Conservation (phyloP, 2,329 filamentous ascomycete genomes). For the Arthrobotrys pseudoclavata region DNA sequence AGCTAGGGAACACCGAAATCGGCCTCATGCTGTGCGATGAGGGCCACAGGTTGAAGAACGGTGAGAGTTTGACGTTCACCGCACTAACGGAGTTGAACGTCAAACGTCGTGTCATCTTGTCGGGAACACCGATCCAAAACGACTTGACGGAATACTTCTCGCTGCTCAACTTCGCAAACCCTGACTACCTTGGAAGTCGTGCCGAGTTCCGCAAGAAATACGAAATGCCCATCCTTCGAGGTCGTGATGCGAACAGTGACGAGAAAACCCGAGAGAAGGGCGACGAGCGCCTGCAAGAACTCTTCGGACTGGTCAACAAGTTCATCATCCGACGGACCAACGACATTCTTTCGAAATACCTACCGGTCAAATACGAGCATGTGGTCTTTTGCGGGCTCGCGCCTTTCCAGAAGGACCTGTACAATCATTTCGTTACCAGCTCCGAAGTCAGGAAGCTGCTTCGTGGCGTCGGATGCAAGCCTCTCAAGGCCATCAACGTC, state of each 20-base stretch:
- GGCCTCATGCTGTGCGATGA: constrained; percentile 95
- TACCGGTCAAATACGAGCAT: constrained; percentile 98
- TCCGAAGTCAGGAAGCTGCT: constrained; percentile 93
- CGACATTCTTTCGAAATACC: constrained; percentile 96
- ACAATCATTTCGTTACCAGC: constrained; percentile 97
- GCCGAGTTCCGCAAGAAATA: constrained; percentile 94
- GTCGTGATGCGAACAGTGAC: constrained; percentile 89
- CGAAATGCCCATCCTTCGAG: constrained; percentile 90
- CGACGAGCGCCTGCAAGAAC: constrained; percentile 83
- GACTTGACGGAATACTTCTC: constrained; percentile 98
- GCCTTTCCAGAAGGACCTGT: constrained; percentile 90
- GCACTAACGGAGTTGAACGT: constrained; percentile 93
- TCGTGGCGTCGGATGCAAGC: constrained; percentile 93
- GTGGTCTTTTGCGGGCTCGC: constrained; percentile 97
- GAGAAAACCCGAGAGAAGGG: constrained; percentile 85
- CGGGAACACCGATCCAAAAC: constrained; percentile 97
- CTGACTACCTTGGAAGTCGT: constrained; percentile 87
- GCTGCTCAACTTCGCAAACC: constrained; percentile 95
- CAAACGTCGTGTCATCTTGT: constrained; percentile 89
- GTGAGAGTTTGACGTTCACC: constrained; percentile 93
- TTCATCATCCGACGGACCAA: constrained; percentile 98
- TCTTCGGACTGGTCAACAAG: constrained; percentile 90
- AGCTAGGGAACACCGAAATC: constrained; percentile 89
- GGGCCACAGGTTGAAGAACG: constrained; percentile 95
- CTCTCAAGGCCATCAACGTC: constrained; percentile 94